Conservation (phyloP, 208 protist species). For the Strigomonas galati region DNA sequence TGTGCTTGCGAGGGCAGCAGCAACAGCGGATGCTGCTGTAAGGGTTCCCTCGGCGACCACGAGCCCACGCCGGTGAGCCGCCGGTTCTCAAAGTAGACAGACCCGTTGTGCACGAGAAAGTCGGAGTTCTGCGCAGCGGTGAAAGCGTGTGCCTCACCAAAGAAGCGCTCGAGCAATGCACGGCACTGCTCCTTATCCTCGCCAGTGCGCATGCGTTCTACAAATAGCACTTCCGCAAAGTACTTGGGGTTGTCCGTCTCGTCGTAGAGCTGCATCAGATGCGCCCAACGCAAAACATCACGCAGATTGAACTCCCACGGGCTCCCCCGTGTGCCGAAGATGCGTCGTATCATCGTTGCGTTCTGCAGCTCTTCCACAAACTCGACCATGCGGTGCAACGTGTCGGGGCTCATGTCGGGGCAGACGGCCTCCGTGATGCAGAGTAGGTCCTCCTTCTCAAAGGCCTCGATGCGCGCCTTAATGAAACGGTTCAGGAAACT, state of each 20-base stretch:
- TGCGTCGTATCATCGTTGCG: slow-evolving; percentile 83
- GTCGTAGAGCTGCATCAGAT: slow-evolving; percentile 83
- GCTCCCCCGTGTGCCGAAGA: slow-evolving; percentile 88
- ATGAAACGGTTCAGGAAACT: slow-evolving; percentile 99
- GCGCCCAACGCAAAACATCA: slow-evolving; percentile 98
- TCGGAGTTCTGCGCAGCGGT: slow-evolving; percentile 36
- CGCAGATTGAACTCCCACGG: slow-evolving; percentile 99
- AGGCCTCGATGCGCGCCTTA: slow-evolving; percentile 93
- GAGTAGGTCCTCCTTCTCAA: slow-evolving; percentile 84
- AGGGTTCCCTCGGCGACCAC: neutral
- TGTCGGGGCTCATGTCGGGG: slow-evolving; percentile 54
- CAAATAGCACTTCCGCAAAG: slow-evolving; percentile 81
- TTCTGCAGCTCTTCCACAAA: slow-evolving; percentile 93
- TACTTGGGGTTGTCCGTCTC: slow-evolving; percentile 33
- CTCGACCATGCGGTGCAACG: slow-evolving; percentile 90
- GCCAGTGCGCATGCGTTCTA: slow-evolving; percentile 86
- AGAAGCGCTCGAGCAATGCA: slow-evolving; percentile 22
- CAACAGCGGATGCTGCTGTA: slow-evolving; percentile 28
- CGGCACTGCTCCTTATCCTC: slow-evolving; percentile 51
- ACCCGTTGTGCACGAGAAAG: slow-evolving; percentile 61
- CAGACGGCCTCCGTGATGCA: slow-evolving; percentile 81
- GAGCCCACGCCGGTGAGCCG: slow-evolving; percentile 17
- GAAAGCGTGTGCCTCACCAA: slow-evolving; percentile 22
- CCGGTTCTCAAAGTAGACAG: slow-evolving; percentile 60
- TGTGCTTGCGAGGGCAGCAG: slow-evolving; percentile 70